These are phyloP conservation scores for Wickerhamia fluorescens DNA, from an alignment of 805 yeast species.

Conservation along the genomic window DNA sequence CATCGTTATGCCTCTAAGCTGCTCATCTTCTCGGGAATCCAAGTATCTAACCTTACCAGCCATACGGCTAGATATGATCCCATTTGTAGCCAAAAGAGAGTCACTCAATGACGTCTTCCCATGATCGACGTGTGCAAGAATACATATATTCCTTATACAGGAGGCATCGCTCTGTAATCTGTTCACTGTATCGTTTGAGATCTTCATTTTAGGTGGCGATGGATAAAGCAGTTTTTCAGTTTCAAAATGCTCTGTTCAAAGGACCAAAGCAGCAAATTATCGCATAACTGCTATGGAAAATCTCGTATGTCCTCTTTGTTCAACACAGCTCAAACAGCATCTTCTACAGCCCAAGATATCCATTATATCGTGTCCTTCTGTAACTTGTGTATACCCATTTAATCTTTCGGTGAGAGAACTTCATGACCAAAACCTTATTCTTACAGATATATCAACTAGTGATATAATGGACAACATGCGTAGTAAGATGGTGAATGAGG, in stretches of 20 bases:
- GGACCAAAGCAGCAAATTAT: no score
- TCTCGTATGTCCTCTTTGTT: conserved; percentile 26
- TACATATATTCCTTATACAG: conserved; percentile 82
- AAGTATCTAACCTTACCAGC: conserved; percentile 93
- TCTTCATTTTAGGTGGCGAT: conserved; percentile 33
- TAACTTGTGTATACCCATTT: conserved; percentile 26
- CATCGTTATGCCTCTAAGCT: conserved; percentile 94
- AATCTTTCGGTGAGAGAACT: conserved; percentile 23
- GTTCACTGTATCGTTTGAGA: conserved; percentile 57
- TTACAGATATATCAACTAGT: conserved; percentile 12
- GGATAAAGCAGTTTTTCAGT: no score
- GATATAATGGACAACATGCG: conserved; percentile 22
- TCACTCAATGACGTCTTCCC: conserved; percentile 96
- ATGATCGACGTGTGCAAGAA: conserved; percentile 96
- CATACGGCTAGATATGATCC: conserved; percentile 87
- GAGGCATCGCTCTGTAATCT: conserved; percentile 63
- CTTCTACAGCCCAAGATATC: conserved; percentile 21
- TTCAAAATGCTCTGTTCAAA: no score
- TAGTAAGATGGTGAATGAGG: conserved; percentile 16
- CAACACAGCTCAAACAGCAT: conserved; percentile 15
- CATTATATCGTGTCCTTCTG: conserved; percentile 21
- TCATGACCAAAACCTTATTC: conserved; percentile 15
- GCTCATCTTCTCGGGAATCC: conserved; percentile 95
- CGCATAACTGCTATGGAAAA: background rate
- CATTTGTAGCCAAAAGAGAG: conserved; percentile 87